Evolutionary conservation across 2,329 filamentous ascomycete genomes (phyloP).

Genomic region (Nannizzia gypsea): DNA sequence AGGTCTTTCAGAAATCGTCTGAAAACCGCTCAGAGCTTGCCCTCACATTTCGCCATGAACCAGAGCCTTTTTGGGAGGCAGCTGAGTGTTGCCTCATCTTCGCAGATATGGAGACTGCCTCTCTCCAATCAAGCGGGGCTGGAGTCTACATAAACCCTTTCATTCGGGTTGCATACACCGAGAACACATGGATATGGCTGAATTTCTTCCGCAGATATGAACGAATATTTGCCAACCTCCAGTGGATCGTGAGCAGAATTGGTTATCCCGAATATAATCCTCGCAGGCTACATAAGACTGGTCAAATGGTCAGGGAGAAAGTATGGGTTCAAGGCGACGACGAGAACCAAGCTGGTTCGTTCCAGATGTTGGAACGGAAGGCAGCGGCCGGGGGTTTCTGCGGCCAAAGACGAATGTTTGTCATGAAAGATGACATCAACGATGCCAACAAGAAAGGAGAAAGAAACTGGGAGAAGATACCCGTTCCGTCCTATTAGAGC

Average conservation of each 20-base stretch:
- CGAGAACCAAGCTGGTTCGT: slow-evolving; percentile 1
- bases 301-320: slow-evolving; percentile 4
- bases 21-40: neutral
- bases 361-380: slow-evolving; percentile 7
- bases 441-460: slow-evolving; percentile 6
- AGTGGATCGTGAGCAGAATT: slow-evolving; percentile 12
- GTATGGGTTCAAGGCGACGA: slow-evolving; percentile 4
- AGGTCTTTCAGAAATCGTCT: neutral
- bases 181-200: slow-evolving; percentile 8
- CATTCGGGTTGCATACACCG: slow-evolving; percentile 9
- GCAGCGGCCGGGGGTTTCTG: slow-evolving; percentile 9
- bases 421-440: slow-evolving; percentile 10
- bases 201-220: slow-evolving; percentile 11
- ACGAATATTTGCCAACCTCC: slow-evolving; percentile 10
- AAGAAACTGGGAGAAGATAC: slow-evolving; percentile 12
- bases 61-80: slow-evolving; percentile 11
- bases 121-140: neutral
- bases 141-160: slow-evolving; percentile 11
- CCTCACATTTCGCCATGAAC: slow-evolving; percentile 5
- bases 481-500: neutral
- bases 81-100: slow-evolving; percentile 12
- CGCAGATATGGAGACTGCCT: slow-evolving; percentile 6
- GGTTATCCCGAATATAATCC: slow-evolving; percentile 13
- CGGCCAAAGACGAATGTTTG: slow-evolving; percentile 11
- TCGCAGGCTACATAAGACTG: slow-evolving; percentile 5